These are phyloP conservation scores for Marasmius oreades DNA, from an alignment of 1,284 basidiomycete species.

Conservation along the genomic window DNA sequence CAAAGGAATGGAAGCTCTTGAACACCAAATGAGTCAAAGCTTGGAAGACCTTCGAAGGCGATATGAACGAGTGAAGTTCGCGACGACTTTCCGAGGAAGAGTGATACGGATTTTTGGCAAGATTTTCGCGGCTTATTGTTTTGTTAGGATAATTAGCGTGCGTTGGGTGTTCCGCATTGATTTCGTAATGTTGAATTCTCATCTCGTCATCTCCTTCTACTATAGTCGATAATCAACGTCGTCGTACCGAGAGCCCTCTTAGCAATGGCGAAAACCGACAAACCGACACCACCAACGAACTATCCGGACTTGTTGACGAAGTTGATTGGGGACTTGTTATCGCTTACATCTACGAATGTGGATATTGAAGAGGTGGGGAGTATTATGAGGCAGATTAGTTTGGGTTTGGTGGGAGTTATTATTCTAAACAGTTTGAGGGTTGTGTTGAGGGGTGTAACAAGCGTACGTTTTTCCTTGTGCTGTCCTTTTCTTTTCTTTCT, in stretches of 20 bases:
- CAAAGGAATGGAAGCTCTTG: slow-evolving; percentile 60
- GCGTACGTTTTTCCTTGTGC: slow-evolving; percentile 38
- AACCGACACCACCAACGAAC: slow-evolving; percentile 26
- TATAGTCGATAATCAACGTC: slow-evolving; percentile 58
- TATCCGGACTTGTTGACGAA: slow-evolving; percentile 63
- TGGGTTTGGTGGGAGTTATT: slow-evolving; percentile 67
- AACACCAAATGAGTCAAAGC: slow-evolving; percentile 64
- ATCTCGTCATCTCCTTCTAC: slow-evolving; percentile 4
- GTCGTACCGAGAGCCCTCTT: slow-evolving; percentile 32
- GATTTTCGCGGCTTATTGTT: slow-evolving; percentile 66
- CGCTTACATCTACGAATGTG: slow-evolving; percentile 37
- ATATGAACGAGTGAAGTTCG: slow-evolving; percentile 46
- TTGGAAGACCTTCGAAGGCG: slow-evolving; percentile 47
- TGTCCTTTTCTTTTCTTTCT: background rate
- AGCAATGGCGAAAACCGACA: slow-evolving; percentile 31
- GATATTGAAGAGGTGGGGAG: slow-evolving; percentile 34
- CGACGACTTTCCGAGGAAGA: slow-evolving; percentile 52
- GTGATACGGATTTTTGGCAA: slow-evolving; percentile 44
- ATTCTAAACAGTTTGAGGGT: slow-evolving; percentile 67
- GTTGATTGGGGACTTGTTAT: slow-evolving; percentile 47
- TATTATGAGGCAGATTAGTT: slow-evolving; percentile 50
- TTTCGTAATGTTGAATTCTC: no score
- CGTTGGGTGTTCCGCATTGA: slow-evolving; percentile 26
- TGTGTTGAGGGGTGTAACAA: slow-evolving; percentile 62
- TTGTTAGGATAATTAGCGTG: slow-evolving; percentile 61